Percentiles rank a stretch among this genome's conserved stretches.
phyloP scores from a whole-genome alignment of 1,284 basidiomycete species.

The Pholiota adiposa region DNA sequence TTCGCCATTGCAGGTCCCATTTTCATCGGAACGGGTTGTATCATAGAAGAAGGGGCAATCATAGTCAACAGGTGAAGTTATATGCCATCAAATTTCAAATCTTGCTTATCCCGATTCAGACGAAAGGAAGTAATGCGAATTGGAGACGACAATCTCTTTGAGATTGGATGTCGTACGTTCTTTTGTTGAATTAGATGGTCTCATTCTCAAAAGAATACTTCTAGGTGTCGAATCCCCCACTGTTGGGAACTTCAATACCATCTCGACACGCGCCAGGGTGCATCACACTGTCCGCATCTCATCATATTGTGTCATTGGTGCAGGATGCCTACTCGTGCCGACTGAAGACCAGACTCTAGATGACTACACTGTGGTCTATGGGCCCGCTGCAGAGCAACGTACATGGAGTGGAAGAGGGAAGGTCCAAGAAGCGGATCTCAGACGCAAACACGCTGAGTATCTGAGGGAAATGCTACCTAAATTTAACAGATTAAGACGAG shows the following conservation, averaged over 20 bases:
- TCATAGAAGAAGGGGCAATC: conserved; percentile 90
- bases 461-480: conserved; percentile 89
- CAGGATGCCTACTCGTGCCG: conserved; percentile 76
- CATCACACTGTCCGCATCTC: conserved; percentile 80
- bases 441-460: conserved; percentile 90
- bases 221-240: conserved; percentile 83
- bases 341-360: conserved; percentile 78
- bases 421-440: conserved; percentile 81
- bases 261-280: conserved; percentile 80
- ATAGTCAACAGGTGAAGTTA: conserved; percentile 77
- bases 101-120: conserved; percentile 39
- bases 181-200: background rate
- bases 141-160: conserved; percentile 91
- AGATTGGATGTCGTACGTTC: conserved; percentile 85
- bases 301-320: conserved; percentile 82
- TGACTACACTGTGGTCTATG: conserved; percentile 88
- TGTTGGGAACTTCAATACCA: conserved; percentile 84
- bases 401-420: conserved; percentile 88
- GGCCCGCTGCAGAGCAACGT: conserved; percentile 71
- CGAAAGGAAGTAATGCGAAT: conserved; percentile 87
- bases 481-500: conserved; percentile 74
- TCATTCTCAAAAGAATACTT: conserved; percentile 1
- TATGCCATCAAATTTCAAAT: background rate
- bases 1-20: conserved; percentile 89
- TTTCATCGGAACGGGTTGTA: conserved; percentile 84